A percentile compares a stretch with the other conserved stretches of the same genome.
Evolutionary conservation across 2,329 filamentous ascomycete genomes (phyloP).

Genomic region (Rhynchosporium agropyri): DNA sequence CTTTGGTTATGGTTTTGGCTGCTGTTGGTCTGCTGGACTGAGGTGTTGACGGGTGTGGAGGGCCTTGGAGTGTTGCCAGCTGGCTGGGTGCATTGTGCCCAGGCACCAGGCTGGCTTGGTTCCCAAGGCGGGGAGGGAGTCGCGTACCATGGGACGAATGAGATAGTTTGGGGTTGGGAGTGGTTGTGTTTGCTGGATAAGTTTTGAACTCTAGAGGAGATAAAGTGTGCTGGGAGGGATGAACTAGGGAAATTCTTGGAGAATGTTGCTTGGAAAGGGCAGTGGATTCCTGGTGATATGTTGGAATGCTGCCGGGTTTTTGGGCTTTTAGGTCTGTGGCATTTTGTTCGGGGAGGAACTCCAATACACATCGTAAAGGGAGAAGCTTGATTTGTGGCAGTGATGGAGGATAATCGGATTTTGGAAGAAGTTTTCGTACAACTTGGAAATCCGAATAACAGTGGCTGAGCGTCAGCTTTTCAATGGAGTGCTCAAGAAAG

Average conservation of each 20-base stretch:
- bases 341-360: neutral
- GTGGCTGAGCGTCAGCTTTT: neutral
- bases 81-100: neutral
- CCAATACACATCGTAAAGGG: slow-evolving; percentile 7
- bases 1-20: neutral
- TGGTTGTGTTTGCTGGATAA: neutral
- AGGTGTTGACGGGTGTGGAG: neutral
- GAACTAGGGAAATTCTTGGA: neutral
- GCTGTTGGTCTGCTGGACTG: neutral
- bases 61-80: neutral
- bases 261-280: neutral
- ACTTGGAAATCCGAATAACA: neutral
- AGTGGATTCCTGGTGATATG: neutral
- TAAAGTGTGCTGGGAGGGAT: neutral
- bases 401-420: neutral
- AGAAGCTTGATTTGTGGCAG: neutral
- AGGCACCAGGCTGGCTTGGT: neutral
- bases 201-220: neutral
- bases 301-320: neutral
- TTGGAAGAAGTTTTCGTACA: neutral
- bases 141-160: neutral
- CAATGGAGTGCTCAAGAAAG: slow-evolving; percentile 1
- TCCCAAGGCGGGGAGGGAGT: neutral
- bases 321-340: neutral
- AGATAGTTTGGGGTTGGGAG: neutral